Evolutionary conservation across 345 rosid genomes (phyloP).

Genomic region (Diplotaxis tenuifolia): DNA sequence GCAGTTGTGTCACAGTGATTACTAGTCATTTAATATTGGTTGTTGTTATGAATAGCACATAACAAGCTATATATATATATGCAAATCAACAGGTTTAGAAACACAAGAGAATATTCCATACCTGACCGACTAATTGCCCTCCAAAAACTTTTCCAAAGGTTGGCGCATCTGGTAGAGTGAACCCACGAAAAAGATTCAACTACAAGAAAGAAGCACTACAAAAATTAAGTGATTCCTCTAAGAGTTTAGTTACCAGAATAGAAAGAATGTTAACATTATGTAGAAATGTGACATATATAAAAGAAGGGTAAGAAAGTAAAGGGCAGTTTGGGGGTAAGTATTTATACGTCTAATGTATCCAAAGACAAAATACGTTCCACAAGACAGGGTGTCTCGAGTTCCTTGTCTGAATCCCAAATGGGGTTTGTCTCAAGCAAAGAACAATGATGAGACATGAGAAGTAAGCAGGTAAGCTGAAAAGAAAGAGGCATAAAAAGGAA

Average conservation of each 20-base stretch:
- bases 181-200: slow-evolving; percentile 79
- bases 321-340: not conserved
- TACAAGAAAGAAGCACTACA: slow-evolving; percentile 29
- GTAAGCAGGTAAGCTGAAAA: slow-evolving; percentile 70
- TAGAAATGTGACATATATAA: not conserved
- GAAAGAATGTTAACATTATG: not conserved
- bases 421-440: slow-evolving; percentile 59
- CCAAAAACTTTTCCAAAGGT: slow-evolving; percentile 87
- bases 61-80: not conserved
- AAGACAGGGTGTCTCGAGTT: slow-evolving; percentile 35
- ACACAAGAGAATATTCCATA: slow-evolving; percentile 1
- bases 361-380: slow-evolving; percentile 68
- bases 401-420: slow-evolving; percentile 60
- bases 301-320: not conserved
- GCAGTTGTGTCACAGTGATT: slow-evolving; percentile 1
- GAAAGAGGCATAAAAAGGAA: not conserved
- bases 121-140: slow-evolving; percentile 95
- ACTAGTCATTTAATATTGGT: not conserved
- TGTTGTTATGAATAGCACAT: not conserved
- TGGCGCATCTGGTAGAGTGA: slow-evolving; percentile 82
- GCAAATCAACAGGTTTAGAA: not conserved
- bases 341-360: slow-evolving; percentile 72
- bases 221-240: not conserved
- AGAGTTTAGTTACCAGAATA: not conserved
- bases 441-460: slow-evolving; percentile 61